Evolutionary conservation across 2,329 filamentous ascomycete genomes (phyloP), one percentile per base, ranked within the genome.

Genomic region (Calonectria ilicicola): DNA sequence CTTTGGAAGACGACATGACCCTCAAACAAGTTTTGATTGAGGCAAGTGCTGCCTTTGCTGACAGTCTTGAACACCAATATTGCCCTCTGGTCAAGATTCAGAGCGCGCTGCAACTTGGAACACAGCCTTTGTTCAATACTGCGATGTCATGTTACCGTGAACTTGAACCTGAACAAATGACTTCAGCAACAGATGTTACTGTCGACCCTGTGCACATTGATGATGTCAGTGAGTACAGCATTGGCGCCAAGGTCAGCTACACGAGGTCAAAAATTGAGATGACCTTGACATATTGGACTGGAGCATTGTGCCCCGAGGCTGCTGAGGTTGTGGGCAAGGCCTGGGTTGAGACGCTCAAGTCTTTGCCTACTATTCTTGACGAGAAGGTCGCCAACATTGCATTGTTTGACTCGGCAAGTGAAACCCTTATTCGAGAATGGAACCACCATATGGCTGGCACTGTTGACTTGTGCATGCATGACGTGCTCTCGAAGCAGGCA

Each of bases 31-130:
- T 60, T 3, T 21, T 60, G 5, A 60, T 40, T 5, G 53, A 60
- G 7, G 53, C 53, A 6, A 60, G 53, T 15, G 53, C 32, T 21
- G 53, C 53, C 4, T 60, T 60, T 26, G 53, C 53, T 5, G 53
- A 60, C 35, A 60, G 53, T 60, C 53, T 60, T 40, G 53, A 60
- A n/a, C 53, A 60, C 21, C 53, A 60, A 9, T 60, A 60, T n/a
- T 60, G 53, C 9, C 53, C 53, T 17, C 23, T 60, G 53, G 53
- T 60, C 8, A 60, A 60, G 53, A 60, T 60, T 10, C 53, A 60
- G 32, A 60, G 53, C 15, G 53, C 53, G 3, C 53, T 60, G 5
- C 53, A 60, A 29, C 53, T 60, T 2, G 53, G 53, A 12, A 60
- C 53, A 7, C 53, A 60, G 32, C 53, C 53, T 3, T 17, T 60